These are phyloP conservation scores for Phaeotremella fagi DNA, from an alignment of 768 basidiomycete species.

Conservation along the genomic window DNA sequence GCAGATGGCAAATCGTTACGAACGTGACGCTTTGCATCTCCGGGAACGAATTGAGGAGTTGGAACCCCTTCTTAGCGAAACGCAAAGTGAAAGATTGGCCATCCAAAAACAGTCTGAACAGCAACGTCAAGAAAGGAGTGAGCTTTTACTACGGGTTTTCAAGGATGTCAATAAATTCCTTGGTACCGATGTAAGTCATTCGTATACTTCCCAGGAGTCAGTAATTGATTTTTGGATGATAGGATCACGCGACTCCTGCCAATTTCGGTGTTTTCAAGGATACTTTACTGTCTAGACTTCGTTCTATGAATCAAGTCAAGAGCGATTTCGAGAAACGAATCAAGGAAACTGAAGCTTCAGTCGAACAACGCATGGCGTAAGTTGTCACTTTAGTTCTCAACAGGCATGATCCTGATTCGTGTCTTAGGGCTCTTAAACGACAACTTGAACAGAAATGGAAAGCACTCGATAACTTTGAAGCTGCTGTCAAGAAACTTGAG, in stretches of 20 bases:
- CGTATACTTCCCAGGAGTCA: background rate
- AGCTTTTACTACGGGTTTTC: constrained; percentile 82
- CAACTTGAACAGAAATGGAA: constrained; percentile 84
- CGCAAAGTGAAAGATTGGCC: constrained; percentile 52
- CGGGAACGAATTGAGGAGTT: constrained; percentile 66
- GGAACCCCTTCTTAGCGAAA: constrained; percentile 64
- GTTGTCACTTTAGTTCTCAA: constrained; percentile 18
- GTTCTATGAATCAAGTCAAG: constrained; percentile 76
- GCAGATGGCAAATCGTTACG: constrained; percentile 59
- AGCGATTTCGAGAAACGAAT: constrained; percentile 76
- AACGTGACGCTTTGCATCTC: constrained; percentile 61
- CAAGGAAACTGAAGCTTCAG: constrained; percentile 71
- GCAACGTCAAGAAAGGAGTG: constrained; percentile 89
- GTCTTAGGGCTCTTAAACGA: constrained; percentile 60
- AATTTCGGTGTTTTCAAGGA: constrained; percentile 94
- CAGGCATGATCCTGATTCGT: background rate
- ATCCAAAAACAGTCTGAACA: constrained; percentile 81
- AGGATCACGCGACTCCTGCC: constrained; percentile 53
- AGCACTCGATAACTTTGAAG: constrained; percentile 88
- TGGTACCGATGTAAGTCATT: constrained; percentile 51
- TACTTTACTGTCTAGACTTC: constrained; percentile 81
- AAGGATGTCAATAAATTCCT: constrained; percentile 93
- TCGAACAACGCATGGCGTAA: constrained; percentile 62
- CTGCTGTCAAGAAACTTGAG: constrained; percentile 71
- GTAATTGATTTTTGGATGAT: background rate